Evolutionary conservation across 345 rosid genomes (phyloP).

Genomic region (Salix dunnii): DNA sequence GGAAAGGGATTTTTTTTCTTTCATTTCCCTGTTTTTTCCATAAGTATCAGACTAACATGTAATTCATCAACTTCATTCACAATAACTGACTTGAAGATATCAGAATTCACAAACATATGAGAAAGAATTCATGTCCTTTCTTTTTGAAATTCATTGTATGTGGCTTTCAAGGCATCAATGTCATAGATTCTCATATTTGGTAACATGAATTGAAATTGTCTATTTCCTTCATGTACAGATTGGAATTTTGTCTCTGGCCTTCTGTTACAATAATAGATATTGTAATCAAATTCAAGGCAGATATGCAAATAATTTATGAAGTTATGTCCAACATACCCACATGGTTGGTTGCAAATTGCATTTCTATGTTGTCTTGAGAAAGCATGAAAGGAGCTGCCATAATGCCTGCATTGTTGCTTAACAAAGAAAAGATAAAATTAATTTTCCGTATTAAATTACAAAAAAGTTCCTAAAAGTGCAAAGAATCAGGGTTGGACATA

Average conservation of each 20-base stretch:
- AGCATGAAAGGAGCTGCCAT: conserved; percentile 31
- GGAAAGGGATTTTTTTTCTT: not conserved
- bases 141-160: not conserved
- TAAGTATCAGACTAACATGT: not conserved
- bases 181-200: not conserved
- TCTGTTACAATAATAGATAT: not conserved
- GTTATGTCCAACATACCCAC: conserved; percentile 14
- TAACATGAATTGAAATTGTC: not conserved
- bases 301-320: too few relatives aligned
- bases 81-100: not conserved
- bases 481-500: not conserved
- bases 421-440: not conserved
- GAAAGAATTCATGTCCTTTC: not conserved
- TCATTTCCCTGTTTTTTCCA: not conserved
- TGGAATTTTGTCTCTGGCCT: not conserved
- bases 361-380: conserved; percentile 33
- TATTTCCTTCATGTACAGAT: not conserved
- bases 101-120: not conserved
- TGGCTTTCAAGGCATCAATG: not conserved
- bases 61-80: not conserved
- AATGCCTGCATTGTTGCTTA: conserved; percentile 40
- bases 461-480: not conserved
- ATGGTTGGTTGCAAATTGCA: conserved; percentile 33
- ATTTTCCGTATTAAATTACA: not conserved
- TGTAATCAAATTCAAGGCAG: not conserved